Conservation (phyloP, 208 protist genomes). For the Vickermania ingenoplastis region DNA sequence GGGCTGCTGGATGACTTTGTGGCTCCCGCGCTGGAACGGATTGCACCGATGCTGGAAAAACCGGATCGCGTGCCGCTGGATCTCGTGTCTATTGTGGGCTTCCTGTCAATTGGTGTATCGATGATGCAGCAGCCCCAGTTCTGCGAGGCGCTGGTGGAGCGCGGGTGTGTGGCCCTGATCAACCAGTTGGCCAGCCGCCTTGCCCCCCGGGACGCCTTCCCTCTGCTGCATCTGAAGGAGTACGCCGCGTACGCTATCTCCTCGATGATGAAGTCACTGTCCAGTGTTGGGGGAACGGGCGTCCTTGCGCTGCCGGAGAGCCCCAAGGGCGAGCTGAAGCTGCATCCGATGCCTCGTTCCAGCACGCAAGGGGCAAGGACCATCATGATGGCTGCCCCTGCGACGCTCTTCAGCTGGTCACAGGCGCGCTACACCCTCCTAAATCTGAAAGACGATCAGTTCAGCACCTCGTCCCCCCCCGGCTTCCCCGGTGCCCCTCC, state of each 20-base stretch:
- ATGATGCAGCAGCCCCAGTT: slow-evolving; percentile 25
- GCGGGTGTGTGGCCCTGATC: slow-evolving; percentile 21
- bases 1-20: slow-evolving; percentile 18
- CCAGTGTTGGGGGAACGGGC: neutral
- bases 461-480: neutral
- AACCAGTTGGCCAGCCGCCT: slow-evolving; percentile 28
- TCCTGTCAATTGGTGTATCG: neutral
- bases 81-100: slow-evolving; percentile 18
- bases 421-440: neutral
- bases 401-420: neutral
- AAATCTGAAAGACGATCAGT: neutral
- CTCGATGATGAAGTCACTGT: slow-evolving; percentile 4
- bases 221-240: slow-evolving; percentile 38
- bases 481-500: neutral
- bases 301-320: neutral
- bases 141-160: slow-evolving; percentile 35
- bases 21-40: slow-evolving; percentile 11
- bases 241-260: slow-evolving; percentile 15
- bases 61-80: slow-evolving; percentile 14
- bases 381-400: neutral
- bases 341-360: neutral
- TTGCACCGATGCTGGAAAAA: slow-evolving; percentile 4
- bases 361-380: neutral
- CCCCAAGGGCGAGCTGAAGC: neutral
- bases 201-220: slow-evolving; percentile 32